Evolutionary conservation across 2,329 filamentous ascomycete species (phyloP), one percentile per base, ranked within the genome.

Genomic region (Fusarium sp.): DNA sequence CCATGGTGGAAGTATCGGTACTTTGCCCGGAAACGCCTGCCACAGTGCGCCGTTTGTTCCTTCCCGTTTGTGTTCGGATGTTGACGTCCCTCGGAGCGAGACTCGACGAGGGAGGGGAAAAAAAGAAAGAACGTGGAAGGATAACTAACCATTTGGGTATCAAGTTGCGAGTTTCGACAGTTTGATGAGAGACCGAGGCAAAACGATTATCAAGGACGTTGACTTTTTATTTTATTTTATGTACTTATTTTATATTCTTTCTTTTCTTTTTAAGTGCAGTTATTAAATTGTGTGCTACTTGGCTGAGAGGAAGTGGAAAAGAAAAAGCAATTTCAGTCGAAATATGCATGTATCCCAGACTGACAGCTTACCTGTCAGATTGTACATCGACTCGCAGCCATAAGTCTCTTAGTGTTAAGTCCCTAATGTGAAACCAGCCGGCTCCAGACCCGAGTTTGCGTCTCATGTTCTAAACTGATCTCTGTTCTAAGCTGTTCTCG

Each of bases 1-100:
- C 33, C 33, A 33, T 61, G 56, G 39, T 54, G 66, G 61, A 73
- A 69, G 75, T 77, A 77, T 67, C 66, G 66, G 71, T 77, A 77
- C 75, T 65, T 74, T 22, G 24, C n/a, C 35, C 36, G 20, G 44
- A 47, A 39, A 69, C 65, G 65, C 69, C 66, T 76, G 69, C 47
- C 67, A 75, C 75, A 77, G 74, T 77, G 72, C 72, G 75, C 42
- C 58, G 52, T 56, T 22, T 55, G 57, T 67, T 66, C 61, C 63
- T 75, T 66, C 66, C 64, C 63, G 45, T 56, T 63, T 47, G 54
- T 63, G 41, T 36, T 59, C 36, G 44, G 63, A 52, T 68, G 58
- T 60, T 61, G 59, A 47, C 65, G 51, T 57, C 69, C 63, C 70
- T 73, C 57, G 57, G 66, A 59, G 59, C 45, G n/a, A 66, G 54